These are phyloP conservation scores for Quercus berberidifolia DNA, from an alignment of 306 rosid genomes.

Conservation along the genomic window DNA sequence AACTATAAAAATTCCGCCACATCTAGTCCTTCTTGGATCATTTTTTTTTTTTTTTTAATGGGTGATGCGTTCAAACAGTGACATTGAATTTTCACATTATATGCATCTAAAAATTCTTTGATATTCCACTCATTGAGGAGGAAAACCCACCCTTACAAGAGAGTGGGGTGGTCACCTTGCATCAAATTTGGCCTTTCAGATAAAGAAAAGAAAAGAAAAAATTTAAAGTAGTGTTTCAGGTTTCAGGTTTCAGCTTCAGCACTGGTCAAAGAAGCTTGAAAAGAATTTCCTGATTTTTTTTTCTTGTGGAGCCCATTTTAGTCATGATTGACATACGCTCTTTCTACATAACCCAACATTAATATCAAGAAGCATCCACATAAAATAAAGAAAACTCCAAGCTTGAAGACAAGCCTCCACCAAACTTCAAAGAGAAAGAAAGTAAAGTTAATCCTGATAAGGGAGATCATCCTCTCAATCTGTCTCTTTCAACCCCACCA, in stretches of 20 bases:
- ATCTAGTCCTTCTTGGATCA: constrained; percentile 17
- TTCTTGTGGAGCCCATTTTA: constrained; percentile 44
- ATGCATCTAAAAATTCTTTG: not conserved
- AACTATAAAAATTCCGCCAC: constrained; percentile 19
- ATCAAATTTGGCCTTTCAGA: constrained; percentile 38
- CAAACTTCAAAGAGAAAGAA: constrained; percentile 8
- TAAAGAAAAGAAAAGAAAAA: constrained; percentile 6
- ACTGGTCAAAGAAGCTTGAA: constrained; percentile 53
- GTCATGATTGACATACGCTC: constrained; percentile 27
- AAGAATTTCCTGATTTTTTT: constrained; percentile 23
- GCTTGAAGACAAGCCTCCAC: constrained; percentile 13
- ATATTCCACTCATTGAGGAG: constrained; percentile 23
- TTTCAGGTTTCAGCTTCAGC: constrained; percentile 41
- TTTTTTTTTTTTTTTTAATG: not conserved
- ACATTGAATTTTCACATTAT: constrained; percentile 4
- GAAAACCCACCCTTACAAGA: constrained; percentile 19
- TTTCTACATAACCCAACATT: constrained; percentile 19
- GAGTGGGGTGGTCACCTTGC: constrained; percentile 37
- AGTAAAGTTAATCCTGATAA: constrained; percentile 21
- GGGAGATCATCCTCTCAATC: constrained; percentile 3
- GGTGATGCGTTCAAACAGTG: constrained; percentile 23
- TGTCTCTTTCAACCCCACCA: too few species aligned
- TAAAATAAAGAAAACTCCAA: constrained; percentile 28
- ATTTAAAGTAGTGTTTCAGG: constrained; percentile 16
- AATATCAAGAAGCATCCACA: constrained; percentile 25